Percentiles rank a stretch among this genome's conserved stretches.
These are phyloP conservation scores for Tricholoma bakamatsutake DNA, from an alignment of 768 basidiomycete genomes.

Conservation along the genomic window DNA sequence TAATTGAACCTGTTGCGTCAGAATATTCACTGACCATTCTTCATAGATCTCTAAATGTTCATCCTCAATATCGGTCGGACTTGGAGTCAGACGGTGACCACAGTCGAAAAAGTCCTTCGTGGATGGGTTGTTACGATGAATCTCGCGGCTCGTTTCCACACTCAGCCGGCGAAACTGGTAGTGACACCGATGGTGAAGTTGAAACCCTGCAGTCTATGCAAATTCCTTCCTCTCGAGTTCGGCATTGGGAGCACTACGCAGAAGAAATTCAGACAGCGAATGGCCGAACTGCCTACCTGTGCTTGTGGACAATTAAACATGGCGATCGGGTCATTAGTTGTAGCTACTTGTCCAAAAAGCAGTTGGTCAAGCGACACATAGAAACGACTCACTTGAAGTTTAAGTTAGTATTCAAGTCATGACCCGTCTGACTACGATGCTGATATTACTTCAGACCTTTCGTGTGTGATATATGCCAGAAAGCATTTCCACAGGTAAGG, in stretches of 20 bases:
- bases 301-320: constrained; percentile 25
- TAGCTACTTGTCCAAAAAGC: constrained; percentile 38
- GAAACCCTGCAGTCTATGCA: neutral
- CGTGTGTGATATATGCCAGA: constrained; percentile 44
- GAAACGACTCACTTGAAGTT: constrained; percentile 56
- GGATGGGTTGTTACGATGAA: neutral
- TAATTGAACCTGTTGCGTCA: neutral
- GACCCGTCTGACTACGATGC: neutral
- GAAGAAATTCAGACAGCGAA: constrained; percentile 10
- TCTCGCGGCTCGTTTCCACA: neutral
- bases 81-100: neutral
- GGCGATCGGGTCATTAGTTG: constrained; percentile 4
- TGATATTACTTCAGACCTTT: constrained; percentile 35
- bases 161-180: neutral
- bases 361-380: constrained; percentile 65
- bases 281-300: constrained; percentile 18
- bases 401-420: constrained; percentile 36
- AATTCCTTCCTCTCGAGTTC: neutral
- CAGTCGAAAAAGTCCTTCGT: neutral
- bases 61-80: neutral
- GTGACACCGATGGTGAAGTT: neutral
- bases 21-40: neutral
- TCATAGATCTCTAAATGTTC: neutral
- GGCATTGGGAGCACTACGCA: constrained; percentile 17
- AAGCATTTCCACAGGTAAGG: constrained; percentile 41